Base-by-base conservation (phyloP, 768 basidiomycete species). In the Russula compacta region DNA sequence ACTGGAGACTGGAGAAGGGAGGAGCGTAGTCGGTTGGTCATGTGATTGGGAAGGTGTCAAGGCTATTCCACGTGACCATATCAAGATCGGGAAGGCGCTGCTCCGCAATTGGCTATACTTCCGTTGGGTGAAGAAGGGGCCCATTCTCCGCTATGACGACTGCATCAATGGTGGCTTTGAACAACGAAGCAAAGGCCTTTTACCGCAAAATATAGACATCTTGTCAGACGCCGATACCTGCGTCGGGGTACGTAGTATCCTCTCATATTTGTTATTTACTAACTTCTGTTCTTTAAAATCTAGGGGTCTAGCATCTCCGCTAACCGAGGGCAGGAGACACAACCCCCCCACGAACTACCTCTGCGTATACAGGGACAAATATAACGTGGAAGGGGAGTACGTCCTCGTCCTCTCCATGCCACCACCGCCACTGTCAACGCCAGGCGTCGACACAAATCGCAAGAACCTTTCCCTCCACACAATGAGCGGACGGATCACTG, bases 401-500 rank as follows among this genome's bases (percentile, higher is more conserved):
- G 24, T 46, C n/a, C 50, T 61, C 46, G 43, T 57, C 38, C 43
- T 57, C 39, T 43, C 55, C 19, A 36, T 61, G 3, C 24, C 42
- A 14, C 55, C 35, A 17, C 32, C 38, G 3, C 52, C 36, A n/a
- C 15, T 32, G 3, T 29, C 24, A 3, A 29, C 24, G 24, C 24
- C 24, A 29, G 24, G 24, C 24, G 24, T 29, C 24, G 24, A 29
- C 24, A 29, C 24, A 29, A 29, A 29, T 29, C 24, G 24, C 24
- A 33, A 57, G 49, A 61, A 61, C 29, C 55, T 61, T 10, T 47
- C 48, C 9, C 35, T 61, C 11, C 15, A 21, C 24, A 57, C 60
- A 12, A 61, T 42, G 29, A 56, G 43, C 15, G 60, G 55, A 17
- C 0, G 24, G 2, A 33, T 61, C 50, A 21, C 17, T 9, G n/a